Evolutionary conservation across 2,329 filamentous ascomycete genomes (phyloP).

Genomic region (Sclerotinia nivalis): DNA sequence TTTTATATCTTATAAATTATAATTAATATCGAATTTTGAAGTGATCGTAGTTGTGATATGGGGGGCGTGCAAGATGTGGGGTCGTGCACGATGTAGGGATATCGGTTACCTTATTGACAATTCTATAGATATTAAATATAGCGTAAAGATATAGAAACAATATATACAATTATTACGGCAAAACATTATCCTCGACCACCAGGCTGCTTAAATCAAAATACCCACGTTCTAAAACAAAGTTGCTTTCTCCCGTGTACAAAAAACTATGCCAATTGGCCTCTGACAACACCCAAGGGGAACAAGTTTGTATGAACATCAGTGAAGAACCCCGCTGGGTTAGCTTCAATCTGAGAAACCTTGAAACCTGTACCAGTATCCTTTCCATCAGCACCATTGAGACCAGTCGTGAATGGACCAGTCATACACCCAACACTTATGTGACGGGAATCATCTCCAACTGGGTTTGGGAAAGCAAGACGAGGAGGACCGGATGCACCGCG

Average conservation of each 20-base stretch:
- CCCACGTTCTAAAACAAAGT: too few relatives aligned
- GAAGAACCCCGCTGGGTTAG: slow-evolving; percentile 51
- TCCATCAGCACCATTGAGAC: slow-evolving; percentile 44
- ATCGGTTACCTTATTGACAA: too few relatives aligned
- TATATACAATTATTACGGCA: not conserved
- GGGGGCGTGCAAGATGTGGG: too few relatives aligned
- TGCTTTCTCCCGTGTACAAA: not conserved
- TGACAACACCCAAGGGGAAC: slow-evolving; percentile 49
- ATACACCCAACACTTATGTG: slow-evolving; percentile 39
- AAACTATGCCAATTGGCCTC: slow-evolving; percentile 46
- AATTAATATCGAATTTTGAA: too few relatives aligned
- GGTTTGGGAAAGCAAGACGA: slow-evolving; percentile 50
- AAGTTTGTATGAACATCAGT: slow-evolving; percentile 49
- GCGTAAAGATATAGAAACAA: not conserved
- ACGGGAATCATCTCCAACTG: slow-evolving; percentile 42
- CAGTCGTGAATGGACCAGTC: slow-evolving; percentile 48
- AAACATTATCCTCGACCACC: too few relatives aligned
- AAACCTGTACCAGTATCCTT: slow-evolving; percentile 50
- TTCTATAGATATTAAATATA: not conserved
- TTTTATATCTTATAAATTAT: too few relatives aligned
- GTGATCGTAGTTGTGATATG: too few relatives aligned
- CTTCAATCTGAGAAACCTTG: slow-evolving; percentile 49
- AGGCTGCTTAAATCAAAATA: not conserved
- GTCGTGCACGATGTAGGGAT: too few relatives aligned
- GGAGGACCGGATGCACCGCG: slow-evolving; percentile 49